Evolutionary conservation across 768 basidiomycete species (phyloP).

Genomic region (Strobilomyces confusus): DNA sequence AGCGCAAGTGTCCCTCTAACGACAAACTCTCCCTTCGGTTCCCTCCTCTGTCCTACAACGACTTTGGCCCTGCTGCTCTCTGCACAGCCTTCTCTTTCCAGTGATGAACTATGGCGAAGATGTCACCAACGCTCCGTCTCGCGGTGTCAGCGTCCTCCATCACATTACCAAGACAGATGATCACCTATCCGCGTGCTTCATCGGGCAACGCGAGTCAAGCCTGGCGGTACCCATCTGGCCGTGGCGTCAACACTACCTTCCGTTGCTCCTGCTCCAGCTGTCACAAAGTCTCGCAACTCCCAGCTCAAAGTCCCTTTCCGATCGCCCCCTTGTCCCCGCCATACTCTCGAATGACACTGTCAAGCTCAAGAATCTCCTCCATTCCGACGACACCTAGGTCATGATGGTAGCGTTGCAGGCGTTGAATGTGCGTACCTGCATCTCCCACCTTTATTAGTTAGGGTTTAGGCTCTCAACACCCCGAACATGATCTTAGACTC

Average conservation of each 20-base stretch:
- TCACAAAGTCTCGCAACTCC: too few relatives aligned
- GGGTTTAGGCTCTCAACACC: too few relatives aligned
- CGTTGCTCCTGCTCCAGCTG: too few relatives aligned
- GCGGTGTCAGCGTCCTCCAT: conserved; percentile 58
- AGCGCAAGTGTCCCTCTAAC: conserved; percentile 23
- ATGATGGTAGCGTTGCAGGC: conserved; percentile 96
- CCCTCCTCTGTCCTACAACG: conserved; percentile 66
- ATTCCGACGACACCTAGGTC: conserved; percentile 97
- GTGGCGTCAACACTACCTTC: too few relatives aligned
- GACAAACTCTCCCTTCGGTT: conserved; percentile 52
- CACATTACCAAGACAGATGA: conserved; percentile 66
- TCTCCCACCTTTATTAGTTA: neutral
- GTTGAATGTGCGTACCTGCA: conserved; percentile 55
- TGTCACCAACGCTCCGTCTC: conserved; percentile 44
- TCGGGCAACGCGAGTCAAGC: conserved; percentile 6
- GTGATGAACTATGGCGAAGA: conserved; percentile 63
- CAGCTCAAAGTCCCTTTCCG: conserved; percentile 92
- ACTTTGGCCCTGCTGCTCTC: conserved; percentile 80
- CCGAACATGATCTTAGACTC: too few relatives aligned
- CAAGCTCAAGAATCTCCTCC: conserved; percentile 82
- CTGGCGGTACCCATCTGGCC: neutral
- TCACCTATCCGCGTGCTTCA: neutral
- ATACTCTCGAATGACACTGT: conserved; percentile 88
- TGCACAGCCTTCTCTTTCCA: conserved; percentile 63
- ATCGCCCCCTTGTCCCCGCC: conserved; percentile 89